Evolutionary conservation across 768 basidiomycete species (phyloP).

Genomic region (Russula sp.): DNA sequence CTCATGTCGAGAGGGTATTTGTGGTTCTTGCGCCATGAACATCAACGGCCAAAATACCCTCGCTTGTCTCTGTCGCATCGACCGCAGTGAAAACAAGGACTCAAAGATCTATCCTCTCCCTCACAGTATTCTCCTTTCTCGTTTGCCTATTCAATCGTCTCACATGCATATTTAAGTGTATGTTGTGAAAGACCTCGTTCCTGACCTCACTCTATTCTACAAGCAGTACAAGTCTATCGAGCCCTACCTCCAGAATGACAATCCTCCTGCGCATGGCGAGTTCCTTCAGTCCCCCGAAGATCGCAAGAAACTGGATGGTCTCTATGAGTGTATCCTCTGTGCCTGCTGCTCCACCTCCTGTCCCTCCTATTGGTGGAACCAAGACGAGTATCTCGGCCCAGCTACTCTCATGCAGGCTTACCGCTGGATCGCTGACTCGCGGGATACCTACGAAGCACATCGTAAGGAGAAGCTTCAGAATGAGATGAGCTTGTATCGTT

Average conservation of each 20-base stretch:
- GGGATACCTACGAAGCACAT: slow-evolving; percentile 74
- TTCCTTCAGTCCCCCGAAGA: slow-evolving; percentile 88
- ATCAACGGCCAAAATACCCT: slow-evolving; percentile 97
- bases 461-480: slow-evolving; percentile 93
- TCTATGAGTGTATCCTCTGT: slow-evolving; percentile 97
- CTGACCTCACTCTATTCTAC: slow-evolving; percentile 87
- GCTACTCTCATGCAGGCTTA: slow-evolving; percentile 96
- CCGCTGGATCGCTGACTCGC: slow-evolving; percentile 95
- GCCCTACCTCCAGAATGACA: slow-evolving; percentile 92
- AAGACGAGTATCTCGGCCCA: slow-evolving; percentile 96
- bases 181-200: slow-evolving; percentile 97
- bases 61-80: slow-evolving; percentile 93
- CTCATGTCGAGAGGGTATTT: slow-evolving; percentile 92
- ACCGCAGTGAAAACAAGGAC: slow-evolving; percentile 61
- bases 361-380: slow-evolving; percentile 99
- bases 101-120: slow-evolving; percentile 95
- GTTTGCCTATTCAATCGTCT: not conserved
- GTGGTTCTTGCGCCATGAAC: slow-evolving; percentile 99
- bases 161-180: slow-evolving; percentile 57
- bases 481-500: slow-evolving; percentile 92
- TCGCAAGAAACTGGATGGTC: slow-evolving; percentile 83
- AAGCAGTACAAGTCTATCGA: slow-evolving; percentile 99
- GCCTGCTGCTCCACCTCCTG: slow-evolving; percentile 98
- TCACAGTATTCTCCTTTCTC: slow-evolving; percentile 61
- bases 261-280: slow-evolving; percentile 78